A percentile compares a stretch with the other conserved stretches of the same genome.
These are phyloP conservation scores for Cladosporium cucumerinum DNA, from an alignment of 2,329 filamentous ascomycete genomes.

Conservation along the genomic window DNA sequence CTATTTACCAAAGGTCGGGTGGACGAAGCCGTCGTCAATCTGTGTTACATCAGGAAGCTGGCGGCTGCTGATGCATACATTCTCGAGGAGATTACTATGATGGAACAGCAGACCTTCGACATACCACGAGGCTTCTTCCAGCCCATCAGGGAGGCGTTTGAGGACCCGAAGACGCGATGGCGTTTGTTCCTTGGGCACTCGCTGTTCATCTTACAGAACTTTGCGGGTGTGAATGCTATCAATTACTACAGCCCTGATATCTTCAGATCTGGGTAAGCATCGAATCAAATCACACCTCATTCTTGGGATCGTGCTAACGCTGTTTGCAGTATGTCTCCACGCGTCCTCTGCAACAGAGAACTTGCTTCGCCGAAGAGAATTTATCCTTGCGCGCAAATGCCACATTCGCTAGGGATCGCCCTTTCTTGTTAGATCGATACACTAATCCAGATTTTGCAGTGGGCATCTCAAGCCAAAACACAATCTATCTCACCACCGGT, in stretches of 20 bases:
- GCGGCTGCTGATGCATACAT: constrained; percentile 10
- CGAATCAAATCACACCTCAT: not conserved
- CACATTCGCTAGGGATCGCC: not conserved
- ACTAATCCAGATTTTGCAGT: not conserved
- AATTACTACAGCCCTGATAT: constrained; percentile 8
- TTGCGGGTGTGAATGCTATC: constrained; percentile 19
- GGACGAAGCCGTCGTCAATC: constrained; percentile 4
- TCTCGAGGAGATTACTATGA: constrained; percentile 13
- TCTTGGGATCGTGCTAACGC: not conserved
- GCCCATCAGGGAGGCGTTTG: constrained; percentile 18
- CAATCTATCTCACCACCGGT: constrained; percentile 16
- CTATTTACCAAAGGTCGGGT: constrained; percentile 16
- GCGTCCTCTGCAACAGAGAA: not conserved
- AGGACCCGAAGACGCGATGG: constrained; percentile 20
- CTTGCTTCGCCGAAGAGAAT: too few species aligned
- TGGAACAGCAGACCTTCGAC: constrained; percentile 11
- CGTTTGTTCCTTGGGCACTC: constrained; percentile 23
- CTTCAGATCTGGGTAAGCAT: not conserved
- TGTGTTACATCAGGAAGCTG: constrained; percentile 14
- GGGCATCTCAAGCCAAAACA: constrained; percentile 14
- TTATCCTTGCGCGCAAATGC: not conserved
- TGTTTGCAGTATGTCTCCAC: not conserved
- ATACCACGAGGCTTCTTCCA: constrained; percentile 18
- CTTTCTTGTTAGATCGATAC: not conserved
- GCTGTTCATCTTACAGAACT: constrained; percentile 22